A percentile compares a stretch with the other conserved stretches of the same genome.
phyloP scores from a whole-genome alignment of 192 early-diverging fungal species.

The Phlyctochytrium planicorne region DNA sequence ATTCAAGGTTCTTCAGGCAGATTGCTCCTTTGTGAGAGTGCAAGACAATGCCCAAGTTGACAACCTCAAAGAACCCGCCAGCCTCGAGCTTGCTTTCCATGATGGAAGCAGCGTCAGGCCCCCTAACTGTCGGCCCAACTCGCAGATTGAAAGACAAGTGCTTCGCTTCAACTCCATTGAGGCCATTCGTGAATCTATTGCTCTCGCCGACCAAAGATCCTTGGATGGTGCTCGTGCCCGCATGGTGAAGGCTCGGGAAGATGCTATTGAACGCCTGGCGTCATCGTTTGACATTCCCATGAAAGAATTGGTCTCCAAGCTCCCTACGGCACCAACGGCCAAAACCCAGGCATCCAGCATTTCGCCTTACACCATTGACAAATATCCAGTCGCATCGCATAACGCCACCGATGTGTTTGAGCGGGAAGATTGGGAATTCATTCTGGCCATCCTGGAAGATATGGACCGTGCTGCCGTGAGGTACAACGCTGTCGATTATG shows the following conservation, averaged over 20 bases:
- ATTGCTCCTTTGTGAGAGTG: background rate
- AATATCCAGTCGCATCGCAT: background rate
- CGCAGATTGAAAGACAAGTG: background rate
- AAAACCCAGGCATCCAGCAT: background rate
- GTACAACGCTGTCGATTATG: background rate
- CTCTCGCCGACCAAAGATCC: background rate
- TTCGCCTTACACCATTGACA: background rate
- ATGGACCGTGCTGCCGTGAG: background rate
- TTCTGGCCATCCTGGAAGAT: background rate
- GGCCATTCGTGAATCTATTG: background rate
- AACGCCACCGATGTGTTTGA: background rate
- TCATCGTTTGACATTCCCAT: background rate
- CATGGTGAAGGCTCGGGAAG: background rate
- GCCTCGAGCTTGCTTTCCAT: background rate
- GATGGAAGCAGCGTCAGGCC: background rate
- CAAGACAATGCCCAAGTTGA: background rate
- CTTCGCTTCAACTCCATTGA: background rate
- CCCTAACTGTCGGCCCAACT: background rate
- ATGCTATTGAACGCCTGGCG: background rate
- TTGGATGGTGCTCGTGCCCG: background rate
- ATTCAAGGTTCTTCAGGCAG: background rate
- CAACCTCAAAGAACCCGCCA: background rate
- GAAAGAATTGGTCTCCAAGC: background rate
- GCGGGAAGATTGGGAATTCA: background rate
- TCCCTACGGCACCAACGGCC: background rate